Evolutionary conservation across 441 rosid genomes (phyloP), one percentile per base, ranked within the genome.

Genomic region (Populus hybrid): DNA sequence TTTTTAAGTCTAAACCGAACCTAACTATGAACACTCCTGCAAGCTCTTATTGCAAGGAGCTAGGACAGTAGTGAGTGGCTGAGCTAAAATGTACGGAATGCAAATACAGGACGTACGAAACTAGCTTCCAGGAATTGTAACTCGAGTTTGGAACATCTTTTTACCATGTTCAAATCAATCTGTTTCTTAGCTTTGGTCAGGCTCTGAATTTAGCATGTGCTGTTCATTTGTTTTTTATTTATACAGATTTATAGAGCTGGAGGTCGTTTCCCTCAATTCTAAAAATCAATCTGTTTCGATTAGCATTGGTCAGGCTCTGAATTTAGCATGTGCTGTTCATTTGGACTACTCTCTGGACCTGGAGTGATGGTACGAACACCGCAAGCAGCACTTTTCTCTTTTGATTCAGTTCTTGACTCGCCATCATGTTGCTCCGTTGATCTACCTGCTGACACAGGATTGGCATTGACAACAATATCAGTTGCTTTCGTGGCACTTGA

Each of bases 261-360:
- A 70, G 70, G 32, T 30, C 32, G 32, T 30, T 30, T 30, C 32
- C 32, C 32, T 0, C 32, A 0, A 30, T 30, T 30, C 32, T 30
- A 30, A 30, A 67, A 57, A 36, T 36, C 28, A 50, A 70, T 67
- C 73, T 67, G n/a, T 59, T 69, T 59, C 68, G 40, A 75, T 77
- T 86, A 90, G 89, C 89, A 90, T 76, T 80, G 89, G 34, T 86
- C 88, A 80, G 91, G 86, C 82, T 89, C 92, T 46, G 93, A 79
- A 76, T 80, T 88, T 3, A 85, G 84, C 76, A 81, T 82, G 77
- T 79, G 91, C 59, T 86, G 87, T 80, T 84, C 80, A 16, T 74
- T 79, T 36, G 84, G 81, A 46, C 71, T 80, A 64, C 74, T 73
- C 40, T 84, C 87, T 5, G 73, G 42, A 72, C 20, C 78, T 63